Percentiles rank a stretch among this genome's conserved stretches.
Conservation (phyloP, 1,139 yeast genomes). For the Pichia sp. region DNA sequence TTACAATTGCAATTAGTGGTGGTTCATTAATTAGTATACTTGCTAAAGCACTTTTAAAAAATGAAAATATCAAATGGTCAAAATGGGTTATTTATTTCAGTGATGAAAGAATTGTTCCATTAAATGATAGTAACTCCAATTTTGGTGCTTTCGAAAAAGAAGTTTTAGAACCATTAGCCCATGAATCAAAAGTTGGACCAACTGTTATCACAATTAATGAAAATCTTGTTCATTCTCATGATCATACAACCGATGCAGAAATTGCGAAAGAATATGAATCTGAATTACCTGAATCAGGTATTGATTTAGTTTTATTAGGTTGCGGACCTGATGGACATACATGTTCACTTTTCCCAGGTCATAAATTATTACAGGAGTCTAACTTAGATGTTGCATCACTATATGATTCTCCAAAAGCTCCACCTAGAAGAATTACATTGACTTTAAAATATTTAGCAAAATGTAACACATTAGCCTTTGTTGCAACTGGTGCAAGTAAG, state of each 20-base stretch:
- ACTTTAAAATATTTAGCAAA: slow-evolving; percentile 57
- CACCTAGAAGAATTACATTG: slow-evolving; percentile 68
- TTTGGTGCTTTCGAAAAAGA: slow-evolving; percentile 55
- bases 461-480: slow-evolving; percentile 63
- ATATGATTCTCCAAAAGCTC: slow-evolving; percentile 69
- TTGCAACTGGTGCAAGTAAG: slow-evolving; percentile 85
- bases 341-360: slow-evolving; percentile 66
- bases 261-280: slow-evolving; percentile 49
- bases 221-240: slow-evolving; percentile 39
- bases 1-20: slow-evolving; percentile 81
- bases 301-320: slow-evolving; percentile 61
- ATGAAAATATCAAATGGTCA: slow-evolving; percentile 50
- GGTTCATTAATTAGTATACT: slow-evolving; percentile 82
- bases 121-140: slow-evolving; percentile 62
- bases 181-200: slow-evolving; percentile 30
- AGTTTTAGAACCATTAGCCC: slow-evolving; percentile 42
- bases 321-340: slow-evolving; percentile 84
- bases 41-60: slow-evolving; percentile 61
- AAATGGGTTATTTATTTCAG: slow-evolving; percentile 68
- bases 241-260: slow-evolving; percentile 42
- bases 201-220: slow-evolving; percentile 47
- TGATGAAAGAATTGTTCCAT: slow-evolving; percentile 68
- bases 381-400: slow-evolving; percentile 38
- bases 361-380: slow-evolving; percentile 41
- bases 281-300: slow-evolving; percentile 34